Percentiles rank a stretch among this genome's conserved stretches.
phyloP scores from a whole-genome alignment of 306 rosid species.

The Amphicarpaea edgeworthii region DNA sequence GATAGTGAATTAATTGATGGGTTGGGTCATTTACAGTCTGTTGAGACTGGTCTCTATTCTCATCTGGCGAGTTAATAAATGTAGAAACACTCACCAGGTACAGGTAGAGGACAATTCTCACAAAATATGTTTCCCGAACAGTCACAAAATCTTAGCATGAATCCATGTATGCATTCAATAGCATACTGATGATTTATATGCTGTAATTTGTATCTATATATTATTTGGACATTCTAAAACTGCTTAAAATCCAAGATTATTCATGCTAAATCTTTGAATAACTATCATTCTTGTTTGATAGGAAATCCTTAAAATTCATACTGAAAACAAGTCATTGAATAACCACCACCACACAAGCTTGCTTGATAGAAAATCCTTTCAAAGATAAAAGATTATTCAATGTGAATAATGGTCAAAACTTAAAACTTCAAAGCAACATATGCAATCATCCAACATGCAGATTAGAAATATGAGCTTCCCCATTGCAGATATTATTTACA shows the following conservation, averaged over 20 bases:
- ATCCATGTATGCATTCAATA: not conserved
- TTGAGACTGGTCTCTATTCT: not conserved
- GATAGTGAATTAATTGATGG: not conserved
- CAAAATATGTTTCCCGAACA: not conserved
- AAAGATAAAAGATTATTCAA: not conserved
- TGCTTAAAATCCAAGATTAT: not conserved
- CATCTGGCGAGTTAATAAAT: not conserved
- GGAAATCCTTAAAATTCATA: too few relatives aligned
- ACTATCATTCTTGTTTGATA: too few relatives aligned
- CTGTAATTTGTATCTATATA: not conserved
- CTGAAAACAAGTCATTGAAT: constrained; percentile 17
- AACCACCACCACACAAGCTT: constrained; percentile 10
- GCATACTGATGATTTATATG: not conserved
- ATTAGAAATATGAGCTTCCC: constrained; percentile 31
- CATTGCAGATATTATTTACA: constrained; percentile 13
- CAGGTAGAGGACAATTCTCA: not conserved
- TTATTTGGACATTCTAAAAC: not conserved
- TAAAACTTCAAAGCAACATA: not conserved
- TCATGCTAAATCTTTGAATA: too few relatives aligned
- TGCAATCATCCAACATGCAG: not conserved
- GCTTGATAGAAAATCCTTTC: constrained; percentile 14
- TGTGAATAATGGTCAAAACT: constrained; percentile 2
- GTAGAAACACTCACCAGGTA: not conserved
- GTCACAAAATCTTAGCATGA: not conserved
- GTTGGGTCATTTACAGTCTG: not conserved